Evolutionary conservation across 2,329 filamentous ascomycete species (phyloP), one percentile per base, ranked within the genome.

Genomic region (Sporothrix phasma): DNA sequence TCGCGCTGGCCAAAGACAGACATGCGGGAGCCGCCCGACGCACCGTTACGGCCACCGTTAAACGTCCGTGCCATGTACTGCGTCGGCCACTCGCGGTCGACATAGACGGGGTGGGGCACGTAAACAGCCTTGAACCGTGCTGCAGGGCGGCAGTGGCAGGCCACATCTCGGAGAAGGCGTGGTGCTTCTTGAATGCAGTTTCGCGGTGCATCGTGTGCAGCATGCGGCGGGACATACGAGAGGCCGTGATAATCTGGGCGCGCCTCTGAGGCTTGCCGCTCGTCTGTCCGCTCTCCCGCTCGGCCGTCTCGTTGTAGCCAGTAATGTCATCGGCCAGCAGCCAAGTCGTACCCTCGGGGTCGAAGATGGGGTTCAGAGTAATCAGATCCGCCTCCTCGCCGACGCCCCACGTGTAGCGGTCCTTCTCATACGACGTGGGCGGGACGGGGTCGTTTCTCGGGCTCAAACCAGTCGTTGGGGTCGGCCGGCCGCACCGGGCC

Each of bases 91-190:
- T 85, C 83, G 64, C 92, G 87, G 75, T 96, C 92, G 17, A 93
- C 84, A 73, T 88, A 97, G 63, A 96, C 82, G 1, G 92, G 90
- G 71, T 97, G 93, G 1, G 93, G 93, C 2, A 87, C 91, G 69
- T 88, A 96, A 15, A 97, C 92, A 43, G 90, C 92, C 78, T 97
- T 97, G 77, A 87, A 11, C 93, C 93, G 73, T 97, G 92, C 66
- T 97, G 92, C 10, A 97, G 81, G 1, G 92, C 90, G 1, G 90
- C 86, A 0, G 89, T 94, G 0, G 88, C 88, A 0, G 92, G 90
- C 91, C 91, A 97, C 92, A 97, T 97, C 75, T 97, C 93, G 0
- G 92, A 90, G 73, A 96, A 96, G 78, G 94, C 95, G 68, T 90
- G 89, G 75, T 95, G 89, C 70, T 92, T 92, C 72, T 88, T 87